These are phyloP conservation scores for Sporothrix globosa DNA, from an alignment of 2,329 filamentous ascomycete species.

Conservation along the genomic window DNA sequence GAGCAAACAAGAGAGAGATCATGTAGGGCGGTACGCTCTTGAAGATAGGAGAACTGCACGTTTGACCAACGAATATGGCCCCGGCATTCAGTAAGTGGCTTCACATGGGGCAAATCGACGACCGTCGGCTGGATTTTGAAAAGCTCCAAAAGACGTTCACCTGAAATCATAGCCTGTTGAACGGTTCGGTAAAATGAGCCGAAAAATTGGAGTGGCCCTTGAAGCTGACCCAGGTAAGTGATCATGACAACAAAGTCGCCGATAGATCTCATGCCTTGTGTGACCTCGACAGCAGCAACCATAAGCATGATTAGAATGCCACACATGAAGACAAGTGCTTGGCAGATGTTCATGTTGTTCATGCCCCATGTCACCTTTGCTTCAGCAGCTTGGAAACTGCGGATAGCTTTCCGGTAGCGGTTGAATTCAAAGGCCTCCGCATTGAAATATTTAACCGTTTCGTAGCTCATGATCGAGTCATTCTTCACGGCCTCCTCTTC, in stretches of 20 bases:
- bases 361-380: slow-evolving; percentile 76
- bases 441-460: slow-evolving; percentile 91
- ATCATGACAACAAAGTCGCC: slow-evolving; percentile 74
- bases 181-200: slow-evolving; percentile 96
- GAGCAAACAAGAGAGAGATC: slow-evolving; percentile 82
- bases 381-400: slow-evolving; percentile 72
- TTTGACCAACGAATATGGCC: slow-evolving; percentile 86
- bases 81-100: slow-evolving; percentile 66
- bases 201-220: slow-evolving; percentile 82
- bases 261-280: slow-evolving; percentile 64
- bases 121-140: slow-evolving; percentile 97
- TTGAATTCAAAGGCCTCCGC: slow-evolving; percentile 78
- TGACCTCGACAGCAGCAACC: slow-evolving; percentile 77
- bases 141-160: slow-evolving; percentile 89
- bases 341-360: slow-evolving; percentile 78
- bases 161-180: slow-evolving; percentile 96
- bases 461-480: slow-evolving; percentile 98
- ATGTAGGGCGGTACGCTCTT: slow-evolving; percentile 79
- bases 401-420: slow-evolving; percentile 71
- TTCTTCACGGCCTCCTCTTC: slow-evolving; percentile 98
- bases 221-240: slow-evolving; percentile 78
- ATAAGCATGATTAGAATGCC: slow-evolving; percentile 73
- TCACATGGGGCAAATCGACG: slow-evolving; percentile 70
- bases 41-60: slow-evolving; percentile 89
- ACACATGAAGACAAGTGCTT: slow-evolving; percentile 78